Evolutionary conservation across 768 basidiomycete species (phyloP).

Genomic region (Pleurotus citrinopileatus): DNA sequence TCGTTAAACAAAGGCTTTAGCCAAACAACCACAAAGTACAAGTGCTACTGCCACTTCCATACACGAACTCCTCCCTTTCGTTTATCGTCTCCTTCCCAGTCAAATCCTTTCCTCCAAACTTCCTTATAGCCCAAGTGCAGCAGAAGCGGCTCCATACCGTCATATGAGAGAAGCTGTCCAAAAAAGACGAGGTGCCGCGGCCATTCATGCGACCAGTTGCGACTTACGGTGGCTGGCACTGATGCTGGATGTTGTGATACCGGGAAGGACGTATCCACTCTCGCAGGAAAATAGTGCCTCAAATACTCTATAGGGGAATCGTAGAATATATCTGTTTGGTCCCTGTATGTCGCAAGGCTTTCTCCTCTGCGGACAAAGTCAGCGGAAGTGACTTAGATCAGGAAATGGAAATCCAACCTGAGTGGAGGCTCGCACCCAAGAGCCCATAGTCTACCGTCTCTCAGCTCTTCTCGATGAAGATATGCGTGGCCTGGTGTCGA

Average conservation of each 20-base stretch:
- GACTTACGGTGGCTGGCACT: slow-evolving; percentile 36
- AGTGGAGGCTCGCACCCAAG: slow-evolving; percentile 93
- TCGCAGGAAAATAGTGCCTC: slow-evolving; percentile 57
- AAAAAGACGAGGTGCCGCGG: slow-evolving; percentile 83
- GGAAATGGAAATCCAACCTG: slow-evolving; percentile 43
- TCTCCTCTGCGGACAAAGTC: slow-evolving; percentile 37
- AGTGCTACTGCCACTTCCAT: slow-evolving; percentile 48
- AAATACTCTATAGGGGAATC: slow-evolving; percentile 68
- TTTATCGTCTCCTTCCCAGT: slow-evolving; percentile 73
- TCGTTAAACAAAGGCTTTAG: no score
- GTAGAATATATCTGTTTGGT: slow-evolving; percentile 86
- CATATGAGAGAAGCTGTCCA: slow-evolving; percentile 62
- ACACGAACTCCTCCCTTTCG: slow-evolving; percentile 69
- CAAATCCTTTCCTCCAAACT: slow-evolving; percentile 60
- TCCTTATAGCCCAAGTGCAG: slow-evolving; percentile 57
- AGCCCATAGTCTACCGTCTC: slow-evolving; percentile 65
- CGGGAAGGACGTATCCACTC: slow-evolving; percentile 64
- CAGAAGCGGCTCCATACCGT: slow-evolving; percentile 47
- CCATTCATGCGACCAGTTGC: slow-evolving; percentile 73
- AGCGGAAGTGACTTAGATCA: background rate
- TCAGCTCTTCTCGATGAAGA: slow-evolving; percentile 67
- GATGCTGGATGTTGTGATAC: slow-evolving; percentile 55
- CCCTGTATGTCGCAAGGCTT: slow-evolving; percentile 56
- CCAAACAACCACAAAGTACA: background rate
- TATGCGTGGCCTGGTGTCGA: slow-evolving; percentile 92